Conservation (phyloP, 148 eudicot genomes). For the Spergularia bocconei region DNA sequence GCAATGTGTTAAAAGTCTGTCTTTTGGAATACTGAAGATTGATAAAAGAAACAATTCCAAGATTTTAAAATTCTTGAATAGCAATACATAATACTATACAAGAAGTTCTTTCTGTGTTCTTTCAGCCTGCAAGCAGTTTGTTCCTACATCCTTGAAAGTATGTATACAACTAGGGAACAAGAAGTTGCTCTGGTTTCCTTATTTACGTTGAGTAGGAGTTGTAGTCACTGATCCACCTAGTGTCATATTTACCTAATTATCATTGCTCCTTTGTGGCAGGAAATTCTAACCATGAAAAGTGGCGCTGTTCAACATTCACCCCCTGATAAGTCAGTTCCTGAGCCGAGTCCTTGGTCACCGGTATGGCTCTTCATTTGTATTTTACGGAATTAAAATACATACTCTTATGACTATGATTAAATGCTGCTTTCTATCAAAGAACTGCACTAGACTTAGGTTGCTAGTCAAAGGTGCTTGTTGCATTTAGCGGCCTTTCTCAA, state of each 20-base stretch:
- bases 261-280: slow-evolving; percentile 44
- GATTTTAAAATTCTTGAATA: neutral
- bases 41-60: neutral
- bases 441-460: neutral
- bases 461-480: neutral
- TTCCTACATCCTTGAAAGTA: neutral
- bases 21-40: neutral
- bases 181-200: neutral
- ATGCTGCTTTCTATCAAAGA: neutral
- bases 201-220: neutral
- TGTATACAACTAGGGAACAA: neutral
- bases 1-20: neutral
- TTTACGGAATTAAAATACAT: neutral
- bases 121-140: neutral
- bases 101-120: neutral
- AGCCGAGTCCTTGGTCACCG: slow-evolving; percentile 99
- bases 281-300: slow-evolving; percentile 69
- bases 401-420: neutral
- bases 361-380: slow-evolving; percentile 40
- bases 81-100: neutral
- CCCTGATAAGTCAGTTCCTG: slow-evolving; percentile 61
- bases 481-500: too few relatives aligned
- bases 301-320: slow-evolving; percentile 97
- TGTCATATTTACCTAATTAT: neutral
- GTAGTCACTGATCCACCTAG: neutral